Percentiles rank a stretch among this genome's conserved stretches.
These are phyloP conservation scores for Besnoitia besnoiti DNA, from an alignment of 169 alveolate genomes.

Conservation along the genomic window DNA sequence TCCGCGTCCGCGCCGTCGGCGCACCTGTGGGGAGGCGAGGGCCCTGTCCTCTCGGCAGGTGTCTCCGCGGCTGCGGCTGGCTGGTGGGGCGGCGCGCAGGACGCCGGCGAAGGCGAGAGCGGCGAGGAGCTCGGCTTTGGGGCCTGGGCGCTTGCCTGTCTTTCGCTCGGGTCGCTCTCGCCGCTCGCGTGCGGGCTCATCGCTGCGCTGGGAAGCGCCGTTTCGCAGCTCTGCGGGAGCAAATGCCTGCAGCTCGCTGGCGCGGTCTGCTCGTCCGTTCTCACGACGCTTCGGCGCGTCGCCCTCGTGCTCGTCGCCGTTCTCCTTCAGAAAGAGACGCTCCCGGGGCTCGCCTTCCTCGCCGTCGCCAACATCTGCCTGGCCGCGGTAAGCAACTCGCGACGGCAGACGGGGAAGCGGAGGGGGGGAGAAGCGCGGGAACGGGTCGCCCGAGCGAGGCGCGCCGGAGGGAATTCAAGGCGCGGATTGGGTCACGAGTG, in stretches of 20 bases:
- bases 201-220: background rate
- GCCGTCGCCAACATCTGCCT: background rate
- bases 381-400: background rate
- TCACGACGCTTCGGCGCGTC: background rate
- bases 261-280: background rate
- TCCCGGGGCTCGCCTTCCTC: background rate
- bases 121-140: background rate
- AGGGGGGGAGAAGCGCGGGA: background rate
- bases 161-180: background rate
- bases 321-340: background rate
- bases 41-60: too few relatives aligned
- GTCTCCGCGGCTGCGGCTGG: background rate
- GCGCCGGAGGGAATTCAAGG: too few relatives aligned
- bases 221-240: background rate
- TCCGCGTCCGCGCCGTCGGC: background rate
- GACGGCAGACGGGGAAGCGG: background rate
- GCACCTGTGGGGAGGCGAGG: background rate
- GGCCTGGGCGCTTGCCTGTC: background rate
- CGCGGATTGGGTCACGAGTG: too few relatives aligned
- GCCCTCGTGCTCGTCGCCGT: background rate
- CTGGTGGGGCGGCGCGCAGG: background rate
- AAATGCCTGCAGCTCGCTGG: background rate
- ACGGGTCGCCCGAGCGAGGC: too few relatives aligned
- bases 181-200: background rate
- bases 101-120: background rate